These are phyloP conservation scores for Mortierella alpina DNA, from an alignment of 192 early-diverging fungal genomes.

Conservation along the genomic window DNA sequence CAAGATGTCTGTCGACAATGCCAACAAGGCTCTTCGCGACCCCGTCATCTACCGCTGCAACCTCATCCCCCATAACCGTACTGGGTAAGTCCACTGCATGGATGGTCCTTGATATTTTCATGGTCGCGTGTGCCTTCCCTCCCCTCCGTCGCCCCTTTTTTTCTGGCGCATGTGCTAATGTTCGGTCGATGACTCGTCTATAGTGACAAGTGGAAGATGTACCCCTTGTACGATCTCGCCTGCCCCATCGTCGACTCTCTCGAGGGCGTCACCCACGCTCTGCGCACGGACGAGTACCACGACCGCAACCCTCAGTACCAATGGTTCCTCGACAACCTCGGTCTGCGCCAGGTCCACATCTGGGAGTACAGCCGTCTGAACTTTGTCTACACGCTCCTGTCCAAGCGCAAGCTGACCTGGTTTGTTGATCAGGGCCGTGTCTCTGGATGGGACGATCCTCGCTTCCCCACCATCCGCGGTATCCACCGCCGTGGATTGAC, in stretches of 20 bases:
- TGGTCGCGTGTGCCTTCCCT: not conserved
- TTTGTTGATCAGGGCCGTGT: slow-evolving; percentile 92
- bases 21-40: slow-evolving; percentile 95
- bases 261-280: slow-evolving; percentile 98
- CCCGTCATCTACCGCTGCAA: slow-evolving; percentile 98
- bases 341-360: slow-evolving; percentile 89
- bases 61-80: slow-evolving; percentile 87
- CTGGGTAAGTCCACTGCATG: slow-evolving; percentile 63
- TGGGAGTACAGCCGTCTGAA: slow-evolving; percentile 95
- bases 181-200: not conserved
- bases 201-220: slow-evolving; percentile 90
- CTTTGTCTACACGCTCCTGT: slow-evolving; percentile 98
- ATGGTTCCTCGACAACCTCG: slow-evolving; percentile 92
- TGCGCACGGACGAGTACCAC: slow-evolving; percentile 97
- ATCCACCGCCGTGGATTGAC: slow-evolving; percentile 98
- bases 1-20: slow-evolving; percentile 90
- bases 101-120: not conserved
- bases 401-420: slow-evolving; percentile 98
- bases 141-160: not conserved
- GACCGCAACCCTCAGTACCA: slow-evolving; percentile 97
- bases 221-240: slow-evolving; percentile 98
- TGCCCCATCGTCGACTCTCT: slow-evolving; percentile 96
- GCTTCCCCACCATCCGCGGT: slow-evolving; percentile 91
- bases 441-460: slow-evolving; percentile 88
- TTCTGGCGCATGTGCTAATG: not conserved